Percentiles rank a stretch among this genome's conserved stretches.
phyloP scores from a whole-genome alignment of 2,329 filamentous ascomycete species.

The Neofusicoccum ribis region DNA sequence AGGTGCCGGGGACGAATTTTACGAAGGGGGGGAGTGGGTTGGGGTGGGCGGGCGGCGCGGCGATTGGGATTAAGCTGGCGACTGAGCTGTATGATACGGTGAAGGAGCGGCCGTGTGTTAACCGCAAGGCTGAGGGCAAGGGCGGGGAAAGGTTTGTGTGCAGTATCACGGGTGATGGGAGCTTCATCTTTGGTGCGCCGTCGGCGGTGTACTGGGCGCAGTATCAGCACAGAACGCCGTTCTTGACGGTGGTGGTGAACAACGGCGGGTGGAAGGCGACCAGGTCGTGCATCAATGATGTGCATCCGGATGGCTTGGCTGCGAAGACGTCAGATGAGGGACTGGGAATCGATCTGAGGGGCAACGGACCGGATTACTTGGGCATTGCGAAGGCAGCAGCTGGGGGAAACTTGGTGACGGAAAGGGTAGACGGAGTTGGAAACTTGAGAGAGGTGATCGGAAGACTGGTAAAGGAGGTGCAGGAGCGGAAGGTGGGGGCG shows the following conservation, averaged over 20 bases:
- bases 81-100: conserved; percentile 25
- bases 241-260: conserved; percentile 58
- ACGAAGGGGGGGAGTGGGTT: conserved; percentile 25
- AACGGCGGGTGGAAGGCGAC: conserved; percentile 48
- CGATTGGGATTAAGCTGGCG: conserved; percentile 23
- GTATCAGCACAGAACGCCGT: conserved; percentile 55
- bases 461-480: not conserved
- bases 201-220: conserved; percentile 60
- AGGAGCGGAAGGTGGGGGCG: not conserved
- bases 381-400: conserved; percentile 1
- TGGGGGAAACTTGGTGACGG: not conserved
- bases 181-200: conserved; percentile 57
- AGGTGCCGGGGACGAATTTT: conserved; percentile 9
- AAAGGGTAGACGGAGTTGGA: not conserved
- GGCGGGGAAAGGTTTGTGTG: conserved; percentile 42
- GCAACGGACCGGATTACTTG: not conserved
- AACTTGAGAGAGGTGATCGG: not conserved
- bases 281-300: not conserved
- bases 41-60: conserved; percentile 27
- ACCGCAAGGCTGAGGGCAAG: conserved; percentile 34
- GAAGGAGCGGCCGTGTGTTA: conserved; percentile 40
- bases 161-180: conserved; percentile 60
- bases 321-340: not conserved
- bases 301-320: conserved; percentile 8
- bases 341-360: not conserved